Base-by-base conservation (phyloP, 345 rosid genomes). In the Salix koriyanagi region DNA sequence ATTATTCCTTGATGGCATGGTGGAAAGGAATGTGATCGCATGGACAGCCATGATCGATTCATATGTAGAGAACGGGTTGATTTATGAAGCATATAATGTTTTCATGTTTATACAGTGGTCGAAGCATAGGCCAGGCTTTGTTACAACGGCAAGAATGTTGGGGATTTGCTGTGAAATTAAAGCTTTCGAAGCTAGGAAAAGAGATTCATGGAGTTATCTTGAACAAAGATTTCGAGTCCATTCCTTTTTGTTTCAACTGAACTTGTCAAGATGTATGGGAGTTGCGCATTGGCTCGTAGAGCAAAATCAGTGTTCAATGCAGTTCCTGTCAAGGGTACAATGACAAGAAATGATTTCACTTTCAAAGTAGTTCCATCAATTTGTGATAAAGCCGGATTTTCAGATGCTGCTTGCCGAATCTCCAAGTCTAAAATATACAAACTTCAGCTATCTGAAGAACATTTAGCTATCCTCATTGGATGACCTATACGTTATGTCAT, bases 201-300 rank as follows among this genome's bases (percentile, higher is more conserved):
- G 98, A 94, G 90, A 72, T 94, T 68, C 97, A 91, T 23, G 94
- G 91, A 32, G 90, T 88, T 68, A 81, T 87, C 44, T 80, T 91
- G 80, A 91, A 90, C 84, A 91, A 88, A 69, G 76, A 84, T 13
- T 90, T 91, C 34, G 90, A 81, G 77, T 79, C 81, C 0, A 80
- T 89, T 70, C 97, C 97, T 34, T n/a, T 88, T 77, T 73, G 91
- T 95, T 32, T 86, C 92, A 19, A 86, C 96, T 21, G 92, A 74
- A 83, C 81, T 86, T 68, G 79, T 93, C 75, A 95, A 85, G 82
- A 87, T 90, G 94, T 93, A 93, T 67, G 95, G 92, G 65, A 78
- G 83, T 44, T 88, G 91, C 74, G 90, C 88, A 81, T 79, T 80
- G 61, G 79, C 89, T 75, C 70, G 37, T 58, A 69, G 77, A 71